Conservation (phyloP, 2,329 filamentous ascomycete genomes). For the Microdochium bolleyi region DNA sequence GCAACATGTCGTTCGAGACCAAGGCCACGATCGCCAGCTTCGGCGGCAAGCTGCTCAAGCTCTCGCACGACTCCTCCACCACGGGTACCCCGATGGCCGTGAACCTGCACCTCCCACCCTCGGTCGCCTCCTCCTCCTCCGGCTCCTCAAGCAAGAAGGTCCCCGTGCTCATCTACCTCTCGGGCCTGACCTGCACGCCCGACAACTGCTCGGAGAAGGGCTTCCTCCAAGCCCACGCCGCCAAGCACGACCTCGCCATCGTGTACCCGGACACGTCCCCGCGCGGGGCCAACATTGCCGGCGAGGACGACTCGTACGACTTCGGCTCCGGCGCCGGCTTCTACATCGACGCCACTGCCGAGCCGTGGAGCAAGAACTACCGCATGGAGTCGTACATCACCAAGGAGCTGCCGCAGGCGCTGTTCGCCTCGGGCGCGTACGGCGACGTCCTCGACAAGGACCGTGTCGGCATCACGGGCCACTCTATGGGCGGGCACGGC, state of each 20-base stretch:
- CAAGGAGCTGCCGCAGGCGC: conserved; percentile 70
- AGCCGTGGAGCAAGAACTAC: conserved; percentile 72
- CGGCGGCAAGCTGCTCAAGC: conserved; percentile 90
- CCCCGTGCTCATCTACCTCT: conserved; percentile 87
- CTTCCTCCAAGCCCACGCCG: conserved; percentile 71
- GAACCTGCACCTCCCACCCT: conserved; percentile 82
- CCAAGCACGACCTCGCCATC: neutral
- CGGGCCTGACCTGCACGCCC: conserved; percentile 88
- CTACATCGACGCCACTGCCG: conserved; percentile 78
- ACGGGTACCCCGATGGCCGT: conserved; percentile 87
- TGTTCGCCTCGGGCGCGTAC: conserved; percentile 62
- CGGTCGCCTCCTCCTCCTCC: conserved; percentile 36
- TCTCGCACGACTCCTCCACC: conserved; percentile 71
- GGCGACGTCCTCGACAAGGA: conserved; percentile 56
- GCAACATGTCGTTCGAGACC: conserved; percentile 74
- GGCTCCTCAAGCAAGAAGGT: conserved; percentile 48
- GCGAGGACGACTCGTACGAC: conserved; percentile 84
- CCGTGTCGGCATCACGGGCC: conserved; percentile 79
- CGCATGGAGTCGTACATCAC: conserved; percentile 93
- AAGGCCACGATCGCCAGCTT: conserved; percentile 86
- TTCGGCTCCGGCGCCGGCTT: conserved; percentile 91
- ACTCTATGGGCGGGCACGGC: conserved; percentile 96
- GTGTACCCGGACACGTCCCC: conserved; percentile 67
- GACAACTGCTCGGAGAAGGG: conserved; percentile 79
- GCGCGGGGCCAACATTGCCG: conserved; percentile 69